phyloP scores from a whole-genome alignment of 2,329 filamentous ascomycete species.

The Pseudogymnoascus sp. region DNA sequence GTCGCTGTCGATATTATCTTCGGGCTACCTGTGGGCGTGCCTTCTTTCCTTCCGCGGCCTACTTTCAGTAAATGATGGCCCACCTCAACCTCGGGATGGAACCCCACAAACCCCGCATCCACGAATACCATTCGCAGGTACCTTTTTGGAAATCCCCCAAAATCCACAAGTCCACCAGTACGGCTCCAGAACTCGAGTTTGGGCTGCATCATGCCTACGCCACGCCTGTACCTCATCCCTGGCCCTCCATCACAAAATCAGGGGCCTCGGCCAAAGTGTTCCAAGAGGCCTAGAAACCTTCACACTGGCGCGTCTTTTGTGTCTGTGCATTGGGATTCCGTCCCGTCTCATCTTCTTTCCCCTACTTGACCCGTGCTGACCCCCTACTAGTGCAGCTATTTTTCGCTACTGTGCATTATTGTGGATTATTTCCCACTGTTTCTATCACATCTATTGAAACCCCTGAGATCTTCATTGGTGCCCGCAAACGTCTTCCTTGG shows the following conservation, averaged over 20 bases:
- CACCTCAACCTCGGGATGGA: neutral
- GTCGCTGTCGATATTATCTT: neutral
- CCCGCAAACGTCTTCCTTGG: neutral
- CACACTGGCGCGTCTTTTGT: neutral
- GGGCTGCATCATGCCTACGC: neutral
- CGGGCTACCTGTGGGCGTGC: neutral
- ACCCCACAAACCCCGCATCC: conserved; percentile 2
- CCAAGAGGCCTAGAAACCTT: neutral
- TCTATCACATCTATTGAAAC: neutral
- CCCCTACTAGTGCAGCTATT: neutral
- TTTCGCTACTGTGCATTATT: neutral
- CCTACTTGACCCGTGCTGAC: neutral
- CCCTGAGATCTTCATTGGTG: conserved; percentile 3
- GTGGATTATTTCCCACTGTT: neutral
- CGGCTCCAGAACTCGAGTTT: neutral
- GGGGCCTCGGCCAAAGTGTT: neutral
- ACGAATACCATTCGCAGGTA: neutral
- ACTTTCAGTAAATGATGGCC: neutral
- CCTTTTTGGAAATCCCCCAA: neutral
- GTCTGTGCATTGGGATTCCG: neutral
- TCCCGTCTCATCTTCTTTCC: neutral
- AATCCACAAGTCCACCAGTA: neutral
- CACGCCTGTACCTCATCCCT: neutral
- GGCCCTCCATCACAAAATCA: neutral
- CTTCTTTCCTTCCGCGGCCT: neutral